Base-by-base conservation (phyloP, 768 basidiomycete species). In the Ramaria rubella region DNA sequence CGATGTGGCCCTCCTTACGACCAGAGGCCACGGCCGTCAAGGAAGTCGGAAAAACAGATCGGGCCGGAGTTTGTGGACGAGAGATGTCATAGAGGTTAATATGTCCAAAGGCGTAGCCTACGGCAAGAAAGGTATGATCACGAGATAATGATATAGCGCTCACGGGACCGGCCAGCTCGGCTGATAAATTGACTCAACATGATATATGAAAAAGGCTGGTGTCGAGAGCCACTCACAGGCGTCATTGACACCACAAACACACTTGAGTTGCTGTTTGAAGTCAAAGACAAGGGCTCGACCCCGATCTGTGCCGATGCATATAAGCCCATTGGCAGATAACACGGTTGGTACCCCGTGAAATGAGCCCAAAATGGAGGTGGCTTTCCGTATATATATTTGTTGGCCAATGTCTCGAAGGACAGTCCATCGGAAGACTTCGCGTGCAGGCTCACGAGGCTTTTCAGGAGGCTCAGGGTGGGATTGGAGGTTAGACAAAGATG, bases 111-210 rank as follows among this genome's bases (percentile, higher is more conserved):
- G 81, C 75, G 70, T 98, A 92, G 0, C 96, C 96, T 2, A 86
- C 86, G 0, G 87, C 95, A 49, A 97, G 75, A 68, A 85, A 96
- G 1, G 94, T 97, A 62, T 93, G 91, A 66, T 99, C 96, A 63
- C 90, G 84, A 8, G 94, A 96, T 45, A 99, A 74, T 0, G 91
- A 86, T 14, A 99, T 70, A 1, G 94, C 88, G n/a, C 90, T 94
- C 7, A 93, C 88, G 14, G 90, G 70, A 19, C 92, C 91, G 9
- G 85, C 71, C 3, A 71, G 69, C 62, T 75, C 83, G 40, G 76
- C 87, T 88, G 69, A 49, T 58, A 43, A 23, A 30, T 36, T 58
- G 57, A 59, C 67, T 64, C 59, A 61, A 62, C 1, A 51, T n/a
- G 8, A 3, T 48, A 48, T 26, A 12, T 3, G 17, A 14, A 48